These are phyloP conservation scores for Tolypocladium nubicola DNA, from an alignment of 2,329 filamentous ascomycete species.

Conservation along the genomic window DNA sequence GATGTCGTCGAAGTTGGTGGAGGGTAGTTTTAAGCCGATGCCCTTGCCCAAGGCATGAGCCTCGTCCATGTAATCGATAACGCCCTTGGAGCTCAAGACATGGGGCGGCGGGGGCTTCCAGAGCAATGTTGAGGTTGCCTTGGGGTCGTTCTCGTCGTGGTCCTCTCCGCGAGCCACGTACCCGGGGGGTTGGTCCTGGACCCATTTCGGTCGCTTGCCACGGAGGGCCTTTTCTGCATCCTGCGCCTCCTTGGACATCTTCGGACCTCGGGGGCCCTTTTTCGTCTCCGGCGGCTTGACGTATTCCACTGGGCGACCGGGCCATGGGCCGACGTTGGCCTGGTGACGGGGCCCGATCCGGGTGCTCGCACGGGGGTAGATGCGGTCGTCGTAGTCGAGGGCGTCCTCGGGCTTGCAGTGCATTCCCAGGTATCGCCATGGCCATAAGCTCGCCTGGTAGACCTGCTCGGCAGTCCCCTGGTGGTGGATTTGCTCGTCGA, in stretches of 20 bases:
- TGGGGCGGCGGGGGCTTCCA: constrained; percentile 65
- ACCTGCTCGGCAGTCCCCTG: constrained; percentile 74
- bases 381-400: constrained; percentile 92
- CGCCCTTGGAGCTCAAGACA: constrained; percentile 40
- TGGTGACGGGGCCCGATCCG: constrained; percentile 86
- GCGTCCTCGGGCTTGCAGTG: constrained; percentile 94
- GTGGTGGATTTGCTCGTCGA: constrained; percentile 45
- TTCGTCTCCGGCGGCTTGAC: constrained; percentile 83
- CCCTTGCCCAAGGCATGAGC: constrained; percentile 54
- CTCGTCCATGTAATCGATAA: constrained; percentile 67
- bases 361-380: constrained; percentile 91
- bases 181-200: constrained; percentile 81
- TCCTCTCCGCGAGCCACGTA: constrained; percentile 83
- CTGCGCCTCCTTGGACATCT: constrained; percentile 68
- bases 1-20: constrained; percentile 81
- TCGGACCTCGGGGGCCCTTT: constrained; percentile 70
- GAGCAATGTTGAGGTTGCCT: constrained; percentile 62
- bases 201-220: constrained; percentile 81
- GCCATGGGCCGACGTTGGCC: constrained; percentile 76
- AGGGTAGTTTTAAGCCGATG: constrained; percentile 62
- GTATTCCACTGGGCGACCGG: constrained; percentile 76
- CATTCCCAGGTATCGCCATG: constrained; percentile 88
- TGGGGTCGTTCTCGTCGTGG: constrained; percentile 55
- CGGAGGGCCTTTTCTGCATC: constrained; percentile 73
- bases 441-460: constrained; percentile 89